Conservation (phyloP, 176 grass and related monocot species). For the Rhynchospora pubera region DNA sequence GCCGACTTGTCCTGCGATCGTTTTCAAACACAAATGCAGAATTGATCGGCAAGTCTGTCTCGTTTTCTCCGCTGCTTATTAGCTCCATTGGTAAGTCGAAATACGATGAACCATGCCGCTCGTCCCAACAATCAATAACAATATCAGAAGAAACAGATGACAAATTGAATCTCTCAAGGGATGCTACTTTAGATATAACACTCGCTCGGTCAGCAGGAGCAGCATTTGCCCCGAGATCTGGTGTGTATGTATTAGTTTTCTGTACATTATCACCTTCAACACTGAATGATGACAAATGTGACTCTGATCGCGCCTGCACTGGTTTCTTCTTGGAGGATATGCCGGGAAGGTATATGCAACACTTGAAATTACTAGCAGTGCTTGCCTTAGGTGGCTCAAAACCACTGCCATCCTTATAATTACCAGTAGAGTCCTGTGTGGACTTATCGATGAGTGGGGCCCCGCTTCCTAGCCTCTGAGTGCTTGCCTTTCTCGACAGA, state of each 20-base stretch:
- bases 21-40: slow-evolving; percentile 75
- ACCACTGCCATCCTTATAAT: background rate
- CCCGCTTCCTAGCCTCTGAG: slow-evolving; percentile 35
- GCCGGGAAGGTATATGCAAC: slow-evolving; percentile 57
- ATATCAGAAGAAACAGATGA: slow-evolving; percentile 28
- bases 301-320: background rate
- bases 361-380: slow-evolving; percentile 33
- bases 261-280: background rate
- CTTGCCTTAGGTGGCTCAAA: slow-evolving; percentile 7
- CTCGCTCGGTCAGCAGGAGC: slow-evolving; percentile 22
- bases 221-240: background rate
- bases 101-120: slow-evolving; percentile 7
- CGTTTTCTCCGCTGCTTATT: slow-evolving; percentile 32
- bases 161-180: slow-evolving; percentile 61
- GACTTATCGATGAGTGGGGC: slow-evolving; percentile 28
- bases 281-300: background rate
- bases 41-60: slow-evolving; percentile 38
- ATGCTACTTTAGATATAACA: slow-evolving; percentile 39
- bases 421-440: slow-evolving; percentile 13
- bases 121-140: slow-evolving; percentile 7
- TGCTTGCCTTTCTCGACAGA: slow-evolving; percentile 29
- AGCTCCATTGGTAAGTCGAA: slow-evolving; percentile 83
- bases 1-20: slow-evolving; percentile 36
- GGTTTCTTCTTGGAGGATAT: slow-evolving; percentile 39
- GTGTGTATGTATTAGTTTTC: background rate